These are phyloP conservation scores for Magnolia kwangsiensis DNA, from an alignment of 164 flowering plant genomes.

Conservation along the genomic window DNA sequence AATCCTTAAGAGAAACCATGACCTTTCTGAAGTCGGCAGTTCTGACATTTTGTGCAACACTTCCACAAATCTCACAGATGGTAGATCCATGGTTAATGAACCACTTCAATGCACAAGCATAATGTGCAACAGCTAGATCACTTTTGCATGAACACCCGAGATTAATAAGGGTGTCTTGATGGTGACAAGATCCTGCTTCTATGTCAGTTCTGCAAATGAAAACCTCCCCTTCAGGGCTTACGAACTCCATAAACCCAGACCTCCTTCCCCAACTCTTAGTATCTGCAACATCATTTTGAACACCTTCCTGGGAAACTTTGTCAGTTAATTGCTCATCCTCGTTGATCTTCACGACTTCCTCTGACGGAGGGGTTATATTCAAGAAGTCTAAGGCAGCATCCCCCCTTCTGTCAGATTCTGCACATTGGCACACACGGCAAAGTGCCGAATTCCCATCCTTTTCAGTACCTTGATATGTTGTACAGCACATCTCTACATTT, in stretches of 20 bases:
- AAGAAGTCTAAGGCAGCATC: constrained; percentile 72
- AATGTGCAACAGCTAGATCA: constrained; percentile 85
- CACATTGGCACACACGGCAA: constrained; percentile 94
- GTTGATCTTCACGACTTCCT: constrained; percentile 22
- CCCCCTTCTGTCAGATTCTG: constrained; percentile 83
- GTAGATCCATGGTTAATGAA: constrained; percentile 93
- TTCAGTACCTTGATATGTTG: constrained; percentile 41
- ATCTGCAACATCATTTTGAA: constrained; percentile 10
- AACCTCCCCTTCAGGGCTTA: constrained; percentile 82
- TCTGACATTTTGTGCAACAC: constrained; percentile 63
- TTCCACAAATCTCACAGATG: constrained; percentile 86
- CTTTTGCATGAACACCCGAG: constrained; percentile 94
- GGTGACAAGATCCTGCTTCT: constrained; percentile 52
- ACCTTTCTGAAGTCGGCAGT: constrained; percentile 64
- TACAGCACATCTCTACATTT: constrained; percentile 16
- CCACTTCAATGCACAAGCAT: constrained; percentile 96
- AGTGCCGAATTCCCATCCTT: constrained; percentile 43
- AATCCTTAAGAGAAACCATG: constrained; percentile 65
- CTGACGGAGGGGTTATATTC: constrained; percentile 52
- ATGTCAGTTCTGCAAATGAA: constrained; percentile 71
- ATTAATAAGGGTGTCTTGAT: constrained; percentile 52
- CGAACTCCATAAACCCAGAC: constrained; percentile 51
- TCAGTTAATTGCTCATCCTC: constrained; percentile 25
- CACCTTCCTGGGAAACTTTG: constrained; percentile 19
- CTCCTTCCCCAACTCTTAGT: constrained; percentile 21